Percentiles rank a stretch among this genome's conserved stretches.
Evolutionary conservation across 352 stramenopile species (phyloP).

Genomic region (Globisporangium splendens): DNA sequence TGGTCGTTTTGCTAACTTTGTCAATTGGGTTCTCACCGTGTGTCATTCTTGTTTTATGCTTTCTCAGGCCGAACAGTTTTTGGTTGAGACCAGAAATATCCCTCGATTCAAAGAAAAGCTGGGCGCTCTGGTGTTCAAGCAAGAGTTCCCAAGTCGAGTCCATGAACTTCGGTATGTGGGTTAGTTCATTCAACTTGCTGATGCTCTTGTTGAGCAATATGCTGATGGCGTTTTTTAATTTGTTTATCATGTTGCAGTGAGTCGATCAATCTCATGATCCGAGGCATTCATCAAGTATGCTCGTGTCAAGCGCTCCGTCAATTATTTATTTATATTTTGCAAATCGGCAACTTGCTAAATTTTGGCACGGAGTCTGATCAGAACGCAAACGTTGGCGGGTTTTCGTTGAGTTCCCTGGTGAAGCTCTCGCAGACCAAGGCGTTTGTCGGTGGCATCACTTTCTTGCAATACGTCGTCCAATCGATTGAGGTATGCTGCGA

Average conservation of each 20-base stretch:
- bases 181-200: background rate
- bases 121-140: slow-evolving; percentile 77
- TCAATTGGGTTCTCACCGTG: background rate
- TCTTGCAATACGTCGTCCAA: slow-evolving; percentile 86
- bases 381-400: slow-evolving; percentile 44
- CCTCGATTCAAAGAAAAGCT: slow-evolving; percentile 73
- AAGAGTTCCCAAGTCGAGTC: slow-evolving; percentile 73
- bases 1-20: background rate
- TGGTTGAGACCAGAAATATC: slow-evolving; percentile 66
- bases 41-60: slow-evolving; percentile 1
- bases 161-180: slow-evolving; percentile 55
- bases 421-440: slow-evolving; percentile 87
- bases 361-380: slow-evolving; percentile 52
- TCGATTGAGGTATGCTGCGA: slow-evolving; percentile 48
- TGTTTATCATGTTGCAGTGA: slow-evolving; percentile 22
- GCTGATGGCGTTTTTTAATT: slow-evolving; percentile 4
- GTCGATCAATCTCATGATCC: slow-evolving; percentile 74
- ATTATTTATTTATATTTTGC: slow-evolving; percentile 86
- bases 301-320: slow-evolving; percentile 65
- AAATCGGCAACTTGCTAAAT: slow-evolving; percentile 41
- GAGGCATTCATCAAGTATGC: slow-evolving; percentile 76
- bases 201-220: background rate
- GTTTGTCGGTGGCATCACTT: slow-evolving; percentile 76
- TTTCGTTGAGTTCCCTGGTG: slow-evolving; percentile 73
- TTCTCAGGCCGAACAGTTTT: slow-evolving; percentile 72